phyloP scores from a whole-genome alignment of 768 basidiomycete species.

The Lactarius evosmus region DNA sequence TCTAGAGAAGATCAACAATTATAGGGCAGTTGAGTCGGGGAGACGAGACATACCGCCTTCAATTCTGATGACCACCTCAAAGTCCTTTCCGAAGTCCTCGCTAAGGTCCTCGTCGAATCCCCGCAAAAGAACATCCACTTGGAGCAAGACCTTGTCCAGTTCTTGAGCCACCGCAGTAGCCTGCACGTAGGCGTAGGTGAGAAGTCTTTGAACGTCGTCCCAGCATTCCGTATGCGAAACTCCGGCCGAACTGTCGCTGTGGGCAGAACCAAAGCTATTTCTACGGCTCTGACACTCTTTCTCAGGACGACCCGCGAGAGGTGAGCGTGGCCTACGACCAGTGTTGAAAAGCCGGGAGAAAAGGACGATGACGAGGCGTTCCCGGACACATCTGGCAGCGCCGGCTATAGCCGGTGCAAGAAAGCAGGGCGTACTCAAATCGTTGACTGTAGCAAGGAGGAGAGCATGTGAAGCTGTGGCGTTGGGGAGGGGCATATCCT shows the following conservation, averaged over 20 bases:
- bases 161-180: conserved; percentile 74
- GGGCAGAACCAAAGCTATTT: conserved; percentile 14
- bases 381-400: conserved; percentile 46
- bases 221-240: conserved; percentile 50
- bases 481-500: conserved; percentile 27
- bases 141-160: conserved; percentile 64
- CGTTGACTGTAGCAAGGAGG: conserved; percentile 53
- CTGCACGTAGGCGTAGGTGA: conserved; percentile 83
- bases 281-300: conserved; percentile 8
- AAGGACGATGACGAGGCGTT: conserved; percentile 59
- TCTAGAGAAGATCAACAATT: conserved; percentile 9
- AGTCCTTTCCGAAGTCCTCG: conserved; percentile 37
- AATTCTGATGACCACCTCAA: conserved; percentile 34
- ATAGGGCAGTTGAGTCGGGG: background rate
- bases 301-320: conserved; percentile 6
- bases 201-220: conserved; percentile 66
- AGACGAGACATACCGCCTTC: conserved; percentile 29
- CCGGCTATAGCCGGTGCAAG: conserved; percentile 52
- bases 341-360: conserved; percentile 58
- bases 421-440: conserved; percentile 51
- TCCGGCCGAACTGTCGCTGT: conserved; percentile 19
- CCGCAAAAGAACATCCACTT: conserved; percentile 72
- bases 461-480: conserved; percentile 33
- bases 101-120: conserved; percentile 48
- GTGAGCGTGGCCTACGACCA: conserved; percentile 21